Conservation (phyloP, 345 rosid species). For the Arabidopsis suecica region DNA sequence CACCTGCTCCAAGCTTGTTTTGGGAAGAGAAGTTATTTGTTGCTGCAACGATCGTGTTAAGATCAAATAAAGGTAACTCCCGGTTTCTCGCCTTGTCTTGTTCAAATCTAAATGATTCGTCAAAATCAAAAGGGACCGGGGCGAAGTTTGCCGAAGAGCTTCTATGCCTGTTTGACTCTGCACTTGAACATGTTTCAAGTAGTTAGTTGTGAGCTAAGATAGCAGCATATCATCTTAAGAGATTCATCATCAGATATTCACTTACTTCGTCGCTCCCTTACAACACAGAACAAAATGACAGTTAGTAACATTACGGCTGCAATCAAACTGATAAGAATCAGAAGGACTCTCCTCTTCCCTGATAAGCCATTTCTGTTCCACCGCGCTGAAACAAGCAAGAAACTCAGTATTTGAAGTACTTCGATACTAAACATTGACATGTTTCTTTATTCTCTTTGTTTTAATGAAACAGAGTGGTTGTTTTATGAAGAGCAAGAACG, state of each 20-base stretch:
- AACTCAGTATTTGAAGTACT: neutral
- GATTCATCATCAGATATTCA: neutral
- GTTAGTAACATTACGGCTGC: conserved; percentile 29
- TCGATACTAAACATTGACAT: neutral
- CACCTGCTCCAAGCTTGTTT: conserved; percentile 73
- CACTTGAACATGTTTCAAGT: neutral
- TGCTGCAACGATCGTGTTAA: conserved; percentile 50
- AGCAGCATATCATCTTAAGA: conserved; percentile 9
- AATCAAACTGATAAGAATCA: conserved; percentile 34
- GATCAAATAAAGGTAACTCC: conserved; percentile 58
- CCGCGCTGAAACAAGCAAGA: conserved; percentile 40
- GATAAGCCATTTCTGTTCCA: conserved; percentile 30
- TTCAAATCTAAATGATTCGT: conserved; percentile 40
- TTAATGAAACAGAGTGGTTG: neutral
- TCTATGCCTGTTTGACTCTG: conserved; percentile 36
- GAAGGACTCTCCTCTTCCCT: conserved; percentile 42
- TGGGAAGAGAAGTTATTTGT: conserved; percentile 58
- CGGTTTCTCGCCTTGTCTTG: conserved; percentile 40
- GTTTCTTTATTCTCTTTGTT: neutral
- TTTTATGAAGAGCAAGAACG: neutral
- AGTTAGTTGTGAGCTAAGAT: conserved; percentile 5
- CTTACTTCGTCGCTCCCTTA: conserved; percentile 47
- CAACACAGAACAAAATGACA: conserved; percentile 20
- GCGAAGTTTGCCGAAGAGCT: conserved; percentile 18
- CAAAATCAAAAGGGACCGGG: conserved; percentile 28